Base-by-base conservation (phyloP, 768 basidiomycete genomes). In the Hortiboletus flavorubellus region DNA sequence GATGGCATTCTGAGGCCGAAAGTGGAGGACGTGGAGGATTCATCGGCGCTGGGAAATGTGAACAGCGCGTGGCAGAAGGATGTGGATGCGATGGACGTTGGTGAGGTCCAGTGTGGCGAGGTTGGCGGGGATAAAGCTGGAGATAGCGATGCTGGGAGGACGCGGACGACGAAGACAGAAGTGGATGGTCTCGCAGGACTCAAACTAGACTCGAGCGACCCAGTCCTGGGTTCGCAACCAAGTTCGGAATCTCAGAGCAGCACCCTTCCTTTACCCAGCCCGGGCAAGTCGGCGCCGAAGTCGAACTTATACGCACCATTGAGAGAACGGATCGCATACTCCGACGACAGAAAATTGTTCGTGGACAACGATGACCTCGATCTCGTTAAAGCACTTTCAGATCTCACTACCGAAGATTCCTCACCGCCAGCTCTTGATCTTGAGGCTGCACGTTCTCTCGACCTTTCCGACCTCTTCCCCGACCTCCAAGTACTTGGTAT, bases 381-480 rank as follows among this genome's bases (percentile, higher is more conserved):
- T 49, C 74, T 85, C 14, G 80, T 80, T 50, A 72, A 82, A 53
- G 78, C 77, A 40, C 64, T 78, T 11, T 74, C 77, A 9, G 75
- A 77, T 51, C 65, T 82, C 29, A 62, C 66, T 39, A 72, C 70
- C 12, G 49, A 64, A 9, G 62, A 67, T 9, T 53, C 64, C 38
- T 31, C 59, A 15, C 58, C 58, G 3, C 18, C 59, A 7, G 37
- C 41, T 35, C 49, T 59, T n/a, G 62, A 59, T 54, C 12, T 66
- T 14, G 68, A 64, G 21, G 45, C 61, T 64, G 10, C 66, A 66
- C 58, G 71, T 21, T 67, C 79, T 51, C 62, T 76, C 45, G 84
- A 85, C 58, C 73, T 87, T 26, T 78, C 80, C 2, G 79, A 82
- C 33, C 81, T 98, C 40, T 97, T 97, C 68, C 93, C 94, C 0